These are phyloP conservation scores for Skeletonema potamos DNA, from an alignment of 108 stramenopile genomes.

Conservation along the genomic window DNA sequence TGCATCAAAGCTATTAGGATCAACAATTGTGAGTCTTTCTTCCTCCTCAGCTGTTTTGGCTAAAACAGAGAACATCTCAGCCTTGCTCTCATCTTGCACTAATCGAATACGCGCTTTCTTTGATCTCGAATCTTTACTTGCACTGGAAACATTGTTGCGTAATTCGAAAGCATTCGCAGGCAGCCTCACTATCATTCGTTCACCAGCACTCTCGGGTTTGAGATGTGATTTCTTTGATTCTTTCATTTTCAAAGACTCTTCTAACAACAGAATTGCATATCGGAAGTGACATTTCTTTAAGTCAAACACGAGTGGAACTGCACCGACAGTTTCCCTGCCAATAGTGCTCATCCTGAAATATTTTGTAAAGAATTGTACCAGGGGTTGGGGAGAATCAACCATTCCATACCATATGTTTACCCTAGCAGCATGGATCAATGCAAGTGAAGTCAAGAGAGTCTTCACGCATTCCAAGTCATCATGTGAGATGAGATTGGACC, in stretches of 20 bases:
- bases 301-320: slow-evolving; percentile 63
- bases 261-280: slow-evolving; percentile 53
- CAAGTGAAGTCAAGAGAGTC: slow-evolving; percentile 51
- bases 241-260: slow-evolving; percentile 26
- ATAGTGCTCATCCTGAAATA: slow-evolving; percentile 64
- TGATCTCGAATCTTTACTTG: neutral
- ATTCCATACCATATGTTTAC: slow-evolving; percentile 69
- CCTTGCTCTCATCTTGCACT: neutral
- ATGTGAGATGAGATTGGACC: neutral
- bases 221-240: neutral
- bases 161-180: neutral
- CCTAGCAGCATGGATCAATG: slow-evolving; percentile 64
- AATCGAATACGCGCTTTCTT: slow-evolving; percentile 35
- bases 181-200: slow-evolving; percentile 41
- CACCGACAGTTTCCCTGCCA: neutral
- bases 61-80: slow-evolving; percentile 1
- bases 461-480: slow-evolving; percentile 19
- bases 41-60: slow-evolving; percentile 1
- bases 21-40: slow-evolving; percentile 4
- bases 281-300: slow-evolving; percentile 71
- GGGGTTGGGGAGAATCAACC: slow-evolving; percentile 36
- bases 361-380: slow-evolving; percentile 34
- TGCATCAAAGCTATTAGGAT: slow-evolving; percentile 12
- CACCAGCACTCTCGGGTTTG: neutral
- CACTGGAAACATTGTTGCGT: slow-evolving; percentile 10